Evolutionary conservation across 805 yeast genomes (phyloP).

Genomic region (Hemisphaericaspora nanyangensis): DNA sequence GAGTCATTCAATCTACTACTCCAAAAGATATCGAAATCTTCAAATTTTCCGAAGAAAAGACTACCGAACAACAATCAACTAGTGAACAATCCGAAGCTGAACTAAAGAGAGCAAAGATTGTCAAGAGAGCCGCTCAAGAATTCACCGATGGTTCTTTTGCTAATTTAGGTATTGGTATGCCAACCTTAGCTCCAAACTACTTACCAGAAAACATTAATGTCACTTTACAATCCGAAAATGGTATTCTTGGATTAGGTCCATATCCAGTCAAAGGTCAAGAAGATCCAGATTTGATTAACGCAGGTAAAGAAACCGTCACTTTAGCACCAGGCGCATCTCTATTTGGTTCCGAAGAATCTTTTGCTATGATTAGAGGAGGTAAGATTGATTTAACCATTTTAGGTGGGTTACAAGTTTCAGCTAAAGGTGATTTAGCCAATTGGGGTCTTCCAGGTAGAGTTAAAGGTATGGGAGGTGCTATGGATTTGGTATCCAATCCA

Average conservation of each 20-base stretch:
- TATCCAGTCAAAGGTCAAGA: slow-evolving; percentile 40
- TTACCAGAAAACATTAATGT: slow-evolving; percentile 33
- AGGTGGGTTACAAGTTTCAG: slow-evolving; percentile 49
- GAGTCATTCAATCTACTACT: slow-evolving; percentile 37
- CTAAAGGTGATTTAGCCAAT: slow-evolving; percentile 47
- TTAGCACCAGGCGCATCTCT: slow-evolving; percentile 43
- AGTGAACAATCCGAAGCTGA: slow-evolving; percentile 14
- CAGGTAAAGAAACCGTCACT: slow-evolving; percentile 51
- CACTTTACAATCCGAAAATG: slow-evolving; percentile 46
- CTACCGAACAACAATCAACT: slow-evolving; percentile 4
- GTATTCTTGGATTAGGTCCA: slow-evolving; percentile 49
- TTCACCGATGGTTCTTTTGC: slow-evolving; percentile 41
- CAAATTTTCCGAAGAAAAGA: slow-evolving; percentile 15
- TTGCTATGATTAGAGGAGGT: slow-evolving; percentile 48
- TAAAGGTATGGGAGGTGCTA: slow-evolving; percentile 54
- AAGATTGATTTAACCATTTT: slow-evolving; percentile 40
- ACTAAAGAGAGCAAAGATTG: slow-evolving; percentile 30
- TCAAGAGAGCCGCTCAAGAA: slow-evolving; percentile 44
- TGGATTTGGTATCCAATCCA: slow-evolving; percentile 50
- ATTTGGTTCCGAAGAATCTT: slow-evolving; percentile 49
- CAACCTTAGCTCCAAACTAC: slow-evolving; percentile 44
- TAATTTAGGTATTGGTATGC: slow-evolving; percentile 51
- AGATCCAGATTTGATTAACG: slow-evolving; percentile 47
- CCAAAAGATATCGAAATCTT: slow-evolving; percentile 42
- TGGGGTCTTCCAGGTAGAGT: slow-evolving; percentile 51